These are phyloP conservation scores for Trichosanthes cucumerina DNA, from an alignment of 306 rosid species.

Conservation along the genomic window DNA sequence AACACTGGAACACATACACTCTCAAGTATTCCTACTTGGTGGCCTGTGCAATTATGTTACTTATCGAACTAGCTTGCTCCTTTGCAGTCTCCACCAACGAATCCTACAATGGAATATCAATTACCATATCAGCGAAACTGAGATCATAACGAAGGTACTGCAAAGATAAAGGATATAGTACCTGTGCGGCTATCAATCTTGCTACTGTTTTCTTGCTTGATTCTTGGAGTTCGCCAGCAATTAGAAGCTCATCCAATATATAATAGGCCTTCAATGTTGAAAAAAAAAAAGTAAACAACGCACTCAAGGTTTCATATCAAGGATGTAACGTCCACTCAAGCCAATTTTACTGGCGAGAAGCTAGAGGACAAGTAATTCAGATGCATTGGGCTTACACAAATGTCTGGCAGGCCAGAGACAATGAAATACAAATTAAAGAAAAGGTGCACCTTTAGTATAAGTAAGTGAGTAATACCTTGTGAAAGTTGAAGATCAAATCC, in stretches of 20 bases:
- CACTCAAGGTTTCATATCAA: not conserved
- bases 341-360: not conserved
- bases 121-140: not conserved
- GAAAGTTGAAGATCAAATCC: conserved; percentile 84
- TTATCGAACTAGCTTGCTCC: conserved; percentile 77
- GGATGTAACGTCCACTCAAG: not conserved
- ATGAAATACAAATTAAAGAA: not conserved
- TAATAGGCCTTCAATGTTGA: conserved; percentile 65
- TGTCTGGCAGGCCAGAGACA: not conserved
- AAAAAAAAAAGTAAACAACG: not conserved
- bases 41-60: conserved; percentile 82
- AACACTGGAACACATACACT: conserved; percentile 6
- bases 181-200: conserved; percentile 94
- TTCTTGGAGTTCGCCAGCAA: conserved; percentile 96
- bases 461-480: conserved; percentile 47
- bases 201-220: conserved; percentile 91
- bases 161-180: conserved; percentile 16
- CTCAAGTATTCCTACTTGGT: conserved; percentile 27
- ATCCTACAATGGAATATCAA: conserved; percentile 38
- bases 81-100: conserved; percentile 90
- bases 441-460: not conserved
- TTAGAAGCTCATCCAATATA: conserved; percentile 76
- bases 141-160: not conserved
- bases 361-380: not conserved
- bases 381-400: not conserved